Percentiles rank a stretch among this genome's conserved stretches.
phyloP scores from a whole-genome alignment of 495 filamentous ascomycete species.

The Annulohypoxylon bovei region DNA sequence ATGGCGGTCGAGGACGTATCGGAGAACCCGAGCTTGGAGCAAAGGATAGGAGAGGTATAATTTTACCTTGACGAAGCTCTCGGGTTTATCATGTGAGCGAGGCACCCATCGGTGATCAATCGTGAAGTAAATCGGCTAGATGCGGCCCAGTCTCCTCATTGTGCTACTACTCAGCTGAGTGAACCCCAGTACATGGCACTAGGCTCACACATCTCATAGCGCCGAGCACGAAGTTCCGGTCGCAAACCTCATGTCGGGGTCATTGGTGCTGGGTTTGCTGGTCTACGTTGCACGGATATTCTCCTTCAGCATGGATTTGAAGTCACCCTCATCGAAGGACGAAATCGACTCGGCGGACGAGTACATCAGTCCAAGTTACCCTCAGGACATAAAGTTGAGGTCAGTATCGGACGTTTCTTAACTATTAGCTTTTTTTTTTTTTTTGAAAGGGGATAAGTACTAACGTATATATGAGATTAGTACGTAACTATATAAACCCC shows the following conservation, averaged over 20 bases:
- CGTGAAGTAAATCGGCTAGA: slow-evolving; percentile 41
- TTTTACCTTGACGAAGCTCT: slow-evolving; percentile 41
- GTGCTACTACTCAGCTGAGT: slow-evolving; percentile 49
- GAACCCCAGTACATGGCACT: slow-evolving; percentile 29
- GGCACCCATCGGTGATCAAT: slow-evolving; percentile 44
- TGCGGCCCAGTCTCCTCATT: slow-evolving; percentile 47
- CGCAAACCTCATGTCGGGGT: slow-evolving; percentile 68
- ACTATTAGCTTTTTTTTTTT: not conserved
- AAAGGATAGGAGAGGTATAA: slow-evolving; percentile 48
- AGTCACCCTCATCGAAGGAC: slow-evolving; percentile 87
- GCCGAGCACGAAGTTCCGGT: slow-evolving; percentile 45
- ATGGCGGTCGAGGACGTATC: slow-evolving; percentile 32
- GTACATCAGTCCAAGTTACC: slow-evolving; percentile 65
- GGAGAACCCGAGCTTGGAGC: slow-evolving; percentile 31
- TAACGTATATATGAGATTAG: not conserved
- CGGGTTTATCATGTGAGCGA: slow-evolving; percentile 48
- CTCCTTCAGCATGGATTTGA: slow-evolving; percentile 78
- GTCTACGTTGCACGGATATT: slow-evolving; percentile 85
- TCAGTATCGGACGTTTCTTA: not conserved
- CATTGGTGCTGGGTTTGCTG: slow-evolving; percentile 88
- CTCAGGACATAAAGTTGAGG: slow-evolving; percentile 56
- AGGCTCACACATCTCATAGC: slow-evolving; percentile 50
- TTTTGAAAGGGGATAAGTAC: not conserved
- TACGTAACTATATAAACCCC: too few relatives aligned
- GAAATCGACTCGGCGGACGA: slow-evolving; percentile 84